Percentiles rank a stretch among this genome's conserved stretches.
phyloP scores from a whole-genome alignment of 805 yeast species.

The Yarrowia keelungensis region DNA sequence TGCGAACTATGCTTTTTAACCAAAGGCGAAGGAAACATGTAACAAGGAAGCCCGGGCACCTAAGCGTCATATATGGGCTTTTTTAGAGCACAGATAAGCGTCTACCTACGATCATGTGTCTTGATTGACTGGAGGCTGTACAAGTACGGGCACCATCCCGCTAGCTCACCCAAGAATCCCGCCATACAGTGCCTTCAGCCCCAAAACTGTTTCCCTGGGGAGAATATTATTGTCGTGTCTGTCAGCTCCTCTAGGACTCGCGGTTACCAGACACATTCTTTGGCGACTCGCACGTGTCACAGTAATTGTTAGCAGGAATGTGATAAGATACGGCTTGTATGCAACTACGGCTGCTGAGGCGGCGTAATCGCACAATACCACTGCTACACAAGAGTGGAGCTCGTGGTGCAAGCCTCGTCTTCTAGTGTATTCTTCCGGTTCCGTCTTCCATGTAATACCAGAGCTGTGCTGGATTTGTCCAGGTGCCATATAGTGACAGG shows the following conservation, averaged over 20 bases:
- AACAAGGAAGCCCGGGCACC: conserved; percentile 18
- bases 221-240: conserved; percentile 10
- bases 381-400: background rate
- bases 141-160: background rate
- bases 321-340: conserved; percentile 9
- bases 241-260: background rate
- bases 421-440: background rate
- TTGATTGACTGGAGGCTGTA: background rate
- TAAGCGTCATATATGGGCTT: conserved; percentile 8
- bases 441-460: background rate
- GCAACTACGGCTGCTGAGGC: conserved; percentile 9
- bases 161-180: too few relatives aligned
- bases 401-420: background rate
- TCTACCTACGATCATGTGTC: background rate
- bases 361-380: conserved; percentile 6
- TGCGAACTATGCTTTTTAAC: conserved; percentile 5
- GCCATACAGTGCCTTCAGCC: background rate
- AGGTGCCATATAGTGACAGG: background rate
- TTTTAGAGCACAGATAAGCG: conserved; percentile 12
- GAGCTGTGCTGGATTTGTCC: background rate
- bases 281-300: conserved; percentile 17
- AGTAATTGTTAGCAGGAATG: conserved; percentile 12
- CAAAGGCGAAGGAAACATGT: background rate
- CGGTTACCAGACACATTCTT: conserved; percentile 12
- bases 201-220: background rate